A percentile compares a stretch with the other conserved stretches of the same genome.
These are phyloP conservation scores for Rhododendron henanense DNA, from an alignment of 148 eudicot genomes.

Conservation along the genomic window DNA sequence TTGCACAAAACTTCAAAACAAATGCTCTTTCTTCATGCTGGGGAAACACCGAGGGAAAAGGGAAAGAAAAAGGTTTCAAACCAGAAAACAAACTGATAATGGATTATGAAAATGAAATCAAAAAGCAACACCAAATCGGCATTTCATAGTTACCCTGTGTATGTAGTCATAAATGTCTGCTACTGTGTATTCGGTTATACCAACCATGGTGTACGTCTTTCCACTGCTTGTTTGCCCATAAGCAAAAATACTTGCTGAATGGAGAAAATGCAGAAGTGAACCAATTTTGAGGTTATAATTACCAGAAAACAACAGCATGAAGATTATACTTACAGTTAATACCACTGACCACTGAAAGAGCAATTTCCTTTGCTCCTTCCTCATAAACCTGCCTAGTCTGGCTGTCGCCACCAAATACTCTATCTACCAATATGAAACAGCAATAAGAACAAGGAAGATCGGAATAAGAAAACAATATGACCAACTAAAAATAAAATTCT, in stretches of 20 bases:
- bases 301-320: not conserved
- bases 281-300: not conserved
- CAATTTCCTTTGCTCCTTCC: conserved; percentile 66
- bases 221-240: conserved; percentile 98
- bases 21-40: conserved; percentile 75
- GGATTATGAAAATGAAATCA: not conserved
- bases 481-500: not conserved
- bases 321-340: conserved; percentile 56
- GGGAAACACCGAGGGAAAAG: not conserved
- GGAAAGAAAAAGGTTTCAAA: not conserved
- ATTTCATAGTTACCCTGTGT: conserved; percentile 32
- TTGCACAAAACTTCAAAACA: conserved; percentile 75
- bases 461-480: not conserved
- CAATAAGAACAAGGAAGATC: not conserved
- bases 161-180: conserved; percentile 64
- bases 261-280: not conserved
- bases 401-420: conserved; percentile 24
- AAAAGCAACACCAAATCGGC: not conserved
- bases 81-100: not conserved
- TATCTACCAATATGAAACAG: not conserved
- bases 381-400: conserved; percentile 75
- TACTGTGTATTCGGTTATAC: conserved; percentile 56
- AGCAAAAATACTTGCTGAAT: conserved; percentile 75
- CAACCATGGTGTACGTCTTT: conserved; percentile 83
- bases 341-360: conserved; percentile 74